phyloP scores from a whole-genome alignment of 768 basidiomycete species.

The Phylloporus sp. region DNA sequence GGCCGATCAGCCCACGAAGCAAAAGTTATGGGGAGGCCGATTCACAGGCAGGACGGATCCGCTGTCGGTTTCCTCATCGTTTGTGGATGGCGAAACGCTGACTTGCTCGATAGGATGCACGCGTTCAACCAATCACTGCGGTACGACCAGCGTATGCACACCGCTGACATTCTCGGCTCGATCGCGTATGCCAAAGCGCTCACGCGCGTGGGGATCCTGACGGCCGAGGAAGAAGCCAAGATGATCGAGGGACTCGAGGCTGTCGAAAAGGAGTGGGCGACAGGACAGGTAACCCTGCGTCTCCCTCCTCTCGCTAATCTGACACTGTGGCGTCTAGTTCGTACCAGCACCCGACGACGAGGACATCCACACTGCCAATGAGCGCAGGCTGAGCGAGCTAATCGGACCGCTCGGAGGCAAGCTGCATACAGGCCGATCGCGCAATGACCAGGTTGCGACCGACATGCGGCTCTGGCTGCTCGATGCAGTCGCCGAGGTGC shows the following conservation, averaged over 20 bases:
- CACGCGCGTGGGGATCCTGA: slow-evolving; percentile 75
- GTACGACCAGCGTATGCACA: slow-evolving; percentile 93
- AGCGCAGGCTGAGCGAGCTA: slow-evolving; percentile 88
- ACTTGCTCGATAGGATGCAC: slow-evolving; percentile 69
- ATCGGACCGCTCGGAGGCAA: slow-evolving; percentile 93
- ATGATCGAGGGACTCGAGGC: slow-evolving; percentile 69
- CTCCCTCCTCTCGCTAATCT: neutral
- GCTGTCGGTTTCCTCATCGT: slow-evolving; percentile 8
- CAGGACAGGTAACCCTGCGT: slow-evolving; percentile 50
- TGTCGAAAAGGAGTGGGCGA: slow-evolving; percentile 85
- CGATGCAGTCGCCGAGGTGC: slow-evolving; percentile 66
- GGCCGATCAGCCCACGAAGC: slow-evolving; percentile 46
- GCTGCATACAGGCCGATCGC: slow-evolving; percentile 92
- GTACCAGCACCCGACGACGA: slow-evolving; percentile 81
- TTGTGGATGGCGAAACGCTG: neutral
- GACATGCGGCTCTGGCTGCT: slow-evolving; percentile 97
- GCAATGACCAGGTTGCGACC: slow-evolving; percentile 98
- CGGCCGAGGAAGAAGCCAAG: slow-evolving; percentile 64
- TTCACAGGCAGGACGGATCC: slow-evolving; percentile 88
- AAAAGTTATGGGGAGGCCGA: slow-evolving; percentile 85
- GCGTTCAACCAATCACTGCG: slow-evolving; percentile 94
- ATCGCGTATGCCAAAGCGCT: slow-evolving; percentile 94
- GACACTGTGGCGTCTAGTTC: slow-evolving; percentile 54
- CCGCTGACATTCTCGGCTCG: slow-evolving; percentile 87
- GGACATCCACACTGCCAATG: slow-evolving; percentile 98